These are phyloP conservation scores for Didymella sp. DNA, from an alignment of 2,329 filamentous ascomycete species.

Conservation along the genomic window DNA sequence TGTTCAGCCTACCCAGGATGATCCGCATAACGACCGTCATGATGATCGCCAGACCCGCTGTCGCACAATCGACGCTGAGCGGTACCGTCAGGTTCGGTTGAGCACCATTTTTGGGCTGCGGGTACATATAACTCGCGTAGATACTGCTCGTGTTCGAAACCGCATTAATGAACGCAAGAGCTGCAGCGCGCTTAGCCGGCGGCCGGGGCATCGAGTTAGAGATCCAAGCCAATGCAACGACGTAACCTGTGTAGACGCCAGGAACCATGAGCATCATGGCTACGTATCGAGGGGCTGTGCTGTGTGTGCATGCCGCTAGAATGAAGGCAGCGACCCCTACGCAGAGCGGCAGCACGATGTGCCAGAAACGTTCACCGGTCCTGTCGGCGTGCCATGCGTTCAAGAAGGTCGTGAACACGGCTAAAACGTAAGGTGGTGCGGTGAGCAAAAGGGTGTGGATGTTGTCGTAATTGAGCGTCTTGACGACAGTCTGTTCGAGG, in stretches of 20 bases:
- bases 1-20: constrained; percentile 70
- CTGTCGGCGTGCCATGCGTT: constrained; percentile 76
- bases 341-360: constrained; percentile 68
- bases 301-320: constrained; percentile 68
- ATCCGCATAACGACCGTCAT: constrained; percentile 68
- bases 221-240: constrained; percentile 76
- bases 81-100: constrained; percentile 59
- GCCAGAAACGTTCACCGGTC: constrained; percentile 74
- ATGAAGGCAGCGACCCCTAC: constrained; percentile 71
- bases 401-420: constrained; percentile 66
- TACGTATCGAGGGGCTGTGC: constrained; percentile 68
- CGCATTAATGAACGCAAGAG: constrained; percentile 78
- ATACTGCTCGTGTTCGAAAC: constrained; percentile 73
- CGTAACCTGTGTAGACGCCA: constrained; percentile 66
- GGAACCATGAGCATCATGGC: constrained; percentile 75
- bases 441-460: constrained; percentile 59
- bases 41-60: constrained; percentile 68
- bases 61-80: constrained; percentile 72
- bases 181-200: constrained; percentile 75
- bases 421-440: constrained; percentile 56
- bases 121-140: constrained; percentile 74
- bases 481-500: constrained; percentile 56
- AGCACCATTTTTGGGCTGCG: constrained; percentile 49
- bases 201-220: constrained; percentile 77
- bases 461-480: constrained; percentile 64